These are phyloP conservation scores for Nannochloris sp. DNA, from an alignment of 139 green algal species.

Conservation along the genomic window DNA sequence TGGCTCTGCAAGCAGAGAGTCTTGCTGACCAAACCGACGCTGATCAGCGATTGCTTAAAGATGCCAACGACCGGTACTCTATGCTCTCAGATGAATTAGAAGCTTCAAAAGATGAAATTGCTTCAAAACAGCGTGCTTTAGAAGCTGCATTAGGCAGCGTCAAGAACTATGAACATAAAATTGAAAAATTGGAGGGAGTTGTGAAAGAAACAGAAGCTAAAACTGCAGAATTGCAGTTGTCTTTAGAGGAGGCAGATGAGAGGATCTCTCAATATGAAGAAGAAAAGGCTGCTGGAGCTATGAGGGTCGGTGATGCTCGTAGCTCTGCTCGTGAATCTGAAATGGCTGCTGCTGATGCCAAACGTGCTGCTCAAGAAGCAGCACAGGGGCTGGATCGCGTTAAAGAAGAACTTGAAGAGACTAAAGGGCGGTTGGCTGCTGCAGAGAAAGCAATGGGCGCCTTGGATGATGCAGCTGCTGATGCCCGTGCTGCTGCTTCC, in stretches of 20 bases:
- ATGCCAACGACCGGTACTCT: not conserved
- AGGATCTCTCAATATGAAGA: not conserved
- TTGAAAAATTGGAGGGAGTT: not conserved
- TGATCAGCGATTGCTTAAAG: not conserved
- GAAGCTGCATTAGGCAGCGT: not conserved
- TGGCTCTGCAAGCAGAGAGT: not conserved
- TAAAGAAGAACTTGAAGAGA: not conserved
- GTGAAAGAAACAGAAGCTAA: not conserved
- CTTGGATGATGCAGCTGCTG: not conserved
- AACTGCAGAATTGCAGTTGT: not conserved
- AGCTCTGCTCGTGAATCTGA: not conserved
- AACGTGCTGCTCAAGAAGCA: not conserved
- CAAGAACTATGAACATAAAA: not conserved
- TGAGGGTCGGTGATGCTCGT: not conserved
- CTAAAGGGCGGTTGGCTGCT: not conserved
- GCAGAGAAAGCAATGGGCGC: not conserved
- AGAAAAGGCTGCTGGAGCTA: not conserved
- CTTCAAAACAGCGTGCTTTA: not conserved
- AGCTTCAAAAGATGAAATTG: not conserved
- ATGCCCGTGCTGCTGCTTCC: not conserved
- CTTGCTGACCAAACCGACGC: not conserved
- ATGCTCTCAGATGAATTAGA: not conserved
- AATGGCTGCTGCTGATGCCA: not conserved
- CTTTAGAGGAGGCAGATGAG: not conserved
- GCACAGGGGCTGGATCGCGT: not conserved